Evolutionary conservation across 192 early-diverging fungal species (phyloP), one percentile per base, ranked within the genome.

Genomic region (Geosiphon pyriformis): DNA sequence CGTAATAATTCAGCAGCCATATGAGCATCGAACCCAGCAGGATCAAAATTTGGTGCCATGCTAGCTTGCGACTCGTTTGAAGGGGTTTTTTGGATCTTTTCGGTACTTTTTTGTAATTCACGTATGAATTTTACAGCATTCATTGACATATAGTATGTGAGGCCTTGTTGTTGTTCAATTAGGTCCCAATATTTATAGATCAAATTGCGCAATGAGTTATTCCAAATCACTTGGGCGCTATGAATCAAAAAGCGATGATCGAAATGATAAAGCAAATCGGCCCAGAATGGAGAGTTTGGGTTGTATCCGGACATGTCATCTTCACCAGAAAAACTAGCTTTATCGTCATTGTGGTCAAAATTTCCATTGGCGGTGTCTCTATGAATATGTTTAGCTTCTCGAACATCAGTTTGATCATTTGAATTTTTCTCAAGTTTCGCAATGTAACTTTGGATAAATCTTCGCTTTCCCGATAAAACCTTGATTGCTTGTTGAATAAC

Each of bases 141-240:
- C 63, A 85, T 88, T 26, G 92, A 93, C 65, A 95, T 80, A 67
- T 89, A 94, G 77, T 94, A 94, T 52, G 79, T 77, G 12, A 92
- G 75, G 7, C 87, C 87, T 12, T 84, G 85, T 22, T 84, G 61
- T 22, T 87, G 84, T 42, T 82, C 79, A 53, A 90, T 81, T 4
- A 92, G 71, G 52, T 92, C 86, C 52, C 92, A 48, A 53, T 90
- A 85, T 56, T 86, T 77, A 77, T 93, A 90, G 3, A 93, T 65
- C 32, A 87, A 77, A 69, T 96, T 93, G 27, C 94, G 85, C 10
- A 96, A 84, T 30, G 84, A 80, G 47, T 83, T 83, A 56, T 92
- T 96, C 92, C 92, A 96, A 18, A 94, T 78, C 37, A 92, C 73
- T 50, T 88, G 82, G 1, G 92, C 80, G 55, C 92, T 94, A 75